phyloP scores from a whole-genome alignment of 108 stramenopile species.

The Nitzschia palea region DNA sequence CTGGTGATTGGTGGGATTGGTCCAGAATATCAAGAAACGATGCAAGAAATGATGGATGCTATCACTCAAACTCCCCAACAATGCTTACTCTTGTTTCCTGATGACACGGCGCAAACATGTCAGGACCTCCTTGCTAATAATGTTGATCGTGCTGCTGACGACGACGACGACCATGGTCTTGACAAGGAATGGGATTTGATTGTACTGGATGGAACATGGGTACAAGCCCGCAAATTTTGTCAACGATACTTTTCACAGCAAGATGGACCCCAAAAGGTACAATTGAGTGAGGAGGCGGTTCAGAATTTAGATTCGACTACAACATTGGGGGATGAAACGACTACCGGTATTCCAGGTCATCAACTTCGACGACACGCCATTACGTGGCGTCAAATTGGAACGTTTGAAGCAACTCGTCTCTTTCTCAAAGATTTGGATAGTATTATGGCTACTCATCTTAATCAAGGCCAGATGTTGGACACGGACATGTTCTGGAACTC shows the following conservation, averaged over 20 bases:
- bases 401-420: constrained; percentile 59
- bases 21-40: constrained; percentile 53
- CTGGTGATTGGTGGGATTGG: constrained; percentile 64
- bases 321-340: constrained; percentile 10
- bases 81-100: constrained; percentile 64
- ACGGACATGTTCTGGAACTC: constrained; percentile 2
- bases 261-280: constrained; percentile 35
- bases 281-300: constrained; percentile 51
- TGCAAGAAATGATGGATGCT: constrained; percentile 51
- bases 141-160: not conserved
- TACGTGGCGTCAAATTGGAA: constrained; percentile 65
- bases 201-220: constrained; percentile 81
- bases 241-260: constrained; percentile 29
- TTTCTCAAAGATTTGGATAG: constrained; percentile 50
- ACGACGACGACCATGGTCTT: not conserved
- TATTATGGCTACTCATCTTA: not conserved
- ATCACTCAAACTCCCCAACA: constrained; percentile 11
- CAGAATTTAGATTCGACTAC: not conserved
- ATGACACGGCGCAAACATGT: constrained; percentile 56
- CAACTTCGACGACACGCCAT: constrained; percentile 70
- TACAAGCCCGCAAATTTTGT: constrained; percentile 69
- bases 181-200: constrained; percentile 44
- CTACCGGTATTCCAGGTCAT: not conserved
- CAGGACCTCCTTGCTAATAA: constrained; percentile 17
- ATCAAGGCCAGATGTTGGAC: not conserved